Conservation (phyloP, 2,329 filamentous ascomycete genomes). For the Ophiognomonia clavigignenti-juglandacearum region DNA sequence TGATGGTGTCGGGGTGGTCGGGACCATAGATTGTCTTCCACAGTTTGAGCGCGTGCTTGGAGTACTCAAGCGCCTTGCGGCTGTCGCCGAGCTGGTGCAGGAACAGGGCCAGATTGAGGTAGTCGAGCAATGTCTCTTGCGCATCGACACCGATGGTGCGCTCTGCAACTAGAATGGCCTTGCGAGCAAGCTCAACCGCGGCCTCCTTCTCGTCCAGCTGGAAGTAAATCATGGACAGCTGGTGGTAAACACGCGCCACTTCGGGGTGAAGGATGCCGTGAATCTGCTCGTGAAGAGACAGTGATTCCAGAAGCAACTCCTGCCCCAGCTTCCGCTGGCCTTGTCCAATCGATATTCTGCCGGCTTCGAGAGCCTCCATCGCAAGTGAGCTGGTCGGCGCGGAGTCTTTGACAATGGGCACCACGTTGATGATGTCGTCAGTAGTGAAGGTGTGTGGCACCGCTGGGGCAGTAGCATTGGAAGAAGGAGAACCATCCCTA, state of each 20-base stretch:
- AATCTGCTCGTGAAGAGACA: conserved; percentile 96
- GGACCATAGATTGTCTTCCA: conserved; percentile 97
- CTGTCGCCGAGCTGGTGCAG: conserved; percentile 91
- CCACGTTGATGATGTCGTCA: conserved; percentile 85
- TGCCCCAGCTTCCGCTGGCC: conserved; percentile 94
- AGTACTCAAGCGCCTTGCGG: conserved; percentile 77
- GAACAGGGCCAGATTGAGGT: conserved; percentile 92
- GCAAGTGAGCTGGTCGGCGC: conserved; percentile 84
- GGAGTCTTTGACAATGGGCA: conserved; percentile 94
- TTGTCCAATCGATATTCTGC: conserved; percentile 92
- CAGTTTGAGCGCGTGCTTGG: conserved; percentile 86
- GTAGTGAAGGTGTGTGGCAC: conserved; percentile 62
- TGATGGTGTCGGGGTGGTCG: conserved; percentile 95
- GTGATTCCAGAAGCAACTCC: conserved; percentile 89
- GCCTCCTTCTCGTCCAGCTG: conserved; percentile 97
- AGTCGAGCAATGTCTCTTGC: conserved; percentile 88
- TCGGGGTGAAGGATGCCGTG: conserved; percentile 97
- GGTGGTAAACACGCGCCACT: conserved; percentile 92
- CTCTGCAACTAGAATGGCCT: conserved; percentile 94
- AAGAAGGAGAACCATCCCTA: conserved; percentile 48
- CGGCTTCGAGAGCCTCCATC: conserved; percentile 93
- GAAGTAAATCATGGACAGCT: conserved; percentile 92
- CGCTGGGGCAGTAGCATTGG: conserved; percentile 35
- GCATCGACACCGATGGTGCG: conserved; percentile 91
- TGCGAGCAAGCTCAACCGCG: conserved; percentile 90